Base-by-base conservation (phyloP, 768 basidiomycete genomes). In the Suillus paluster region DNA sequence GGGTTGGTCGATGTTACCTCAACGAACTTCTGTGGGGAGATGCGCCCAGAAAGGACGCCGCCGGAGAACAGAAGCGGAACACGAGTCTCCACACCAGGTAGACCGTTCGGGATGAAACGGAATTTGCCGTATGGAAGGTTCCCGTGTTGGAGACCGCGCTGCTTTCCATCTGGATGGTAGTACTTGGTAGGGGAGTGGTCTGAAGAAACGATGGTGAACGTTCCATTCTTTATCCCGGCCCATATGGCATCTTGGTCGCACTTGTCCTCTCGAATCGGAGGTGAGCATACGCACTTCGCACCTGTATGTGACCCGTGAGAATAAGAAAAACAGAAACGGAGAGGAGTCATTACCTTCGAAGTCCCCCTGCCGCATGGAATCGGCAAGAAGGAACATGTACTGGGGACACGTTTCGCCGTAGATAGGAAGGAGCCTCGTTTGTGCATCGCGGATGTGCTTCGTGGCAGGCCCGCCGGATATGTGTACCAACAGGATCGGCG, bases 61-160 rank as follows among this genome's bases (percentile, higher is more conserved):
- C 64, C 63, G 17, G 72, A 61, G n/a, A 71, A 75, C 19, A 77
- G 65, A 27, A 77, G 64, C 5, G 76, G 76, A 0, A 69, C 60
- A 23, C 76, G 71, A 5, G 76, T 77, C 53, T 76, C 75, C 21
- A 77, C 68, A 4, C 76, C 76, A 6, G 76, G 76, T 5, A 75
- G 63, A 5, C 75, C 75, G 39, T 77, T 77, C 5, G 75, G 75
- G 34, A 75, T 75, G 57, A 65, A 62, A 9, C 67, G 55, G 70
- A 76, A 76, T 60, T 75, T 71, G 4, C 71, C 73, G 7, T 65
- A n/a, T 0, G 67, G 66, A 45, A 73, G 72, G 36, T 71, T 69
- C 11, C 66, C 68, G 5, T 68, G 66, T 54, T 71, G 66, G 25
- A 60, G 45, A 17, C 45, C 48, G 3, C 60, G 54, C 9, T 70